A percentile compares a stretch with the other conserved stretches of the same genome.
Conservation (phyloP, 495 filamentous ascomycete species). For the Aspergillus campestris region DNA sequence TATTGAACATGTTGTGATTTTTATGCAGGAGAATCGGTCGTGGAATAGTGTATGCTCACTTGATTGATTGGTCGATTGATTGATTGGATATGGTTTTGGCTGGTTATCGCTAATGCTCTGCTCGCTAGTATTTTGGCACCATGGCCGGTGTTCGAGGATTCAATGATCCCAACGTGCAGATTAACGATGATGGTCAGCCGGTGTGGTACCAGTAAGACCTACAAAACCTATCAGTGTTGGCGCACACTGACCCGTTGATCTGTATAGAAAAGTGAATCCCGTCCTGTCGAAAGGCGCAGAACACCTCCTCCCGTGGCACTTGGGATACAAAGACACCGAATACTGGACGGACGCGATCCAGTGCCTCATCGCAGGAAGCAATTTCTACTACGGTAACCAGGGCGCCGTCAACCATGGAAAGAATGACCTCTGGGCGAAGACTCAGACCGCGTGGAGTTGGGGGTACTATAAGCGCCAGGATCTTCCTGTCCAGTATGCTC, state of each 20-base stretch:
- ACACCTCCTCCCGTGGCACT: constrained; percentile 44
- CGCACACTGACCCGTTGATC: not conserved
- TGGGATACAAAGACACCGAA: constrained; percentile 39
- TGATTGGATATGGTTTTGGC: too few species aligned
- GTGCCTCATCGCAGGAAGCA: constrained; percentile 44
- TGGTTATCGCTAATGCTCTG: too few species aligned
- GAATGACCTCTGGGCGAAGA: constrained; percentile 45
- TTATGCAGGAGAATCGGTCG: constrained; percentile 48
- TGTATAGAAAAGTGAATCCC: constrained; percentile 11
- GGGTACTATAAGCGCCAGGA: constrained; percentile 41
- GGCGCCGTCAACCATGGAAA: constrained; percentile 39
- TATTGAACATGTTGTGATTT: constrained; percentile 50
- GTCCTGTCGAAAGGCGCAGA: constrained; percentile 22
- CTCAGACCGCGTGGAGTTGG: constrained; percentile 48
- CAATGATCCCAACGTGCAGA: constrained; percentile 48
- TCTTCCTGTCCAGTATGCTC: constrained; percentile 45
- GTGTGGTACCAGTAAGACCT: constrained; percentile 43
- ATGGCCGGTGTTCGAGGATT: constrained; percentile 51
- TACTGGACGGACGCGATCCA: constrained; percentile 42
- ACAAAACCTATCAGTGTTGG: not conserved
- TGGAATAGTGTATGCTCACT: constrained; percentile 25
- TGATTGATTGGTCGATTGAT: too few species aligned
- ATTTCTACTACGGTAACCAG: constrained; percentile 45
- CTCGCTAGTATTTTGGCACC: constrained; percentile 41
- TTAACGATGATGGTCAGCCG: constrained; percentile 33